Evolutionary conservation across 345 rosid genomes (phyloP), one percentile per base, ranked within the genome.

Genomic region (Aquilaria yunnanensis): DNA sequence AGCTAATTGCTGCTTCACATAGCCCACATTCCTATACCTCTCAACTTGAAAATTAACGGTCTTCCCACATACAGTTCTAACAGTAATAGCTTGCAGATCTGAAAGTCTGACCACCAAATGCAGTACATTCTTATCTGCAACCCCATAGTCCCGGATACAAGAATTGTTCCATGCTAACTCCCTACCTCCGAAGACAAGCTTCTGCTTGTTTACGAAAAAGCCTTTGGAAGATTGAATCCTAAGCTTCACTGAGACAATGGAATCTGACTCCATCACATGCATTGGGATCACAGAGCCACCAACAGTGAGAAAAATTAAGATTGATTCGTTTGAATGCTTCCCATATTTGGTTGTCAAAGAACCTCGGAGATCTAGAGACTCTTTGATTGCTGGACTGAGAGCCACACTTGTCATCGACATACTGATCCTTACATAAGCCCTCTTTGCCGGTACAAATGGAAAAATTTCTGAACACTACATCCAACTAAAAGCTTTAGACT

Each of bases 211-310:
- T 56, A 70, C 84, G 62, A 81, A 78, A 75, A 83, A 72, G 0
- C 94, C 95, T 69, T 77, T 79, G 61, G 68, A 76, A 67, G 73
- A 72, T 78, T 85, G 92, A 74, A 92, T 86, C 74, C 90, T 81
- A 68, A 86, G 75, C 78, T 87, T 92, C 77, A 92, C 83, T 31
- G 82, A 85, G 5, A 90, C 89, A 75, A 92, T 76, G 7, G 86
- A 83, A 69, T 83, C 95, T 1, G 84, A 86, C 77, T 82, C 85
- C 90, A 81, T 72, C 29, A 89, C 68, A 58, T 54, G 68, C 81
- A 83, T 79, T 0, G 90, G 89, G 62, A 74, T 75, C 73, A 87
- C 29, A 65, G 95, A 82, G 31, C 85, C 87, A 63, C 71, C 80
- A 66, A 75, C 73, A 62, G 83, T 75, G 57, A 88, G 79, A 72